Evolutionary conservation across 2,329 filamentous ascomycete genomes (phyloP), one percentile per base, ranked within the genome.

Genomic region (Dendryphion nanum): DNA sequence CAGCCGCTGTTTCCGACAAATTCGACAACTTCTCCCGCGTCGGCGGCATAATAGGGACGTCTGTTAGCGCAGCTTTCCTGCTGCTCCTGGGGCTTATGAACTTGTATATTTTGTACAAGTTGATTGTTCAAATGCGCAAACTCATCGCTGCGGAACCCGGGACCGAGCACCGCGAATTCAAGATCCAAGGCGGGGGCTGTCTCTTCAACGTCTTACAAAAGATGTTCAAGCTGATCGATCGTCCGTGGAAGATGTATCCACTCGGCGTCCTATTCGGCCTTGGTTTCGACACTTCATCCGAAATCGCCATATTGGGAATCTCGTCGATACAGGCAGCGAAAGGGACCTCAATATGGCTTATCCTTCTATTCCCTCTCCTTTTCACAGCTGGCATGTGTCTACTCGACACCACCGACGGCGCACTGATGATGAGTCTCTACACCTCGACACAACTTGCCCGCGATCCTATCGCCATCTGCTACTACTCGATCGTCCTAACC

Each of bases 311-410:
- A 6, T 69, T 98, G 1, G 93, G 91, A 0, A 95, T 97, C 47
- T 86, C 88, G 0, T 89, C 86, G 19, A 82, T 98, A 2, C 86
- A 96, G 55, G 90, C 86, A 0, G 82, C 89, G 0, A 77, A 85
- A 44, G 91, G 91, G 2, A 96, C 89, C 0, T 88, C 83, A 20
- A 84, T 97, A 42, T 98, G 93, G 93, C 71, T 96, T 12, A 97
- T 97, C 43, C 66, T 97, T 20, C 84, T 98, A 35, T 95, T 96
- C 41, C 93, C 93, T 0, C 65, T 91, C 1, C 71, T 97, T 1
- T 97, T 97, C 57, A 96, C 91, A 0, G 88, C 86, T 1, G 93
- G 89, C 41, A 97, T 98, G 93, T 96, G 90, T 63, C 76, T 97
- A 16, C 73, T 97, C 5, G 93, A 97, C 66, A 96, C 90, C 0